Evolutionary conservation across 2,329 filamentous ascomycete species (phyloP), one percentile per base, ranked within the genome.

Genomic region (Tolypocladium endophyticum): DNA sequence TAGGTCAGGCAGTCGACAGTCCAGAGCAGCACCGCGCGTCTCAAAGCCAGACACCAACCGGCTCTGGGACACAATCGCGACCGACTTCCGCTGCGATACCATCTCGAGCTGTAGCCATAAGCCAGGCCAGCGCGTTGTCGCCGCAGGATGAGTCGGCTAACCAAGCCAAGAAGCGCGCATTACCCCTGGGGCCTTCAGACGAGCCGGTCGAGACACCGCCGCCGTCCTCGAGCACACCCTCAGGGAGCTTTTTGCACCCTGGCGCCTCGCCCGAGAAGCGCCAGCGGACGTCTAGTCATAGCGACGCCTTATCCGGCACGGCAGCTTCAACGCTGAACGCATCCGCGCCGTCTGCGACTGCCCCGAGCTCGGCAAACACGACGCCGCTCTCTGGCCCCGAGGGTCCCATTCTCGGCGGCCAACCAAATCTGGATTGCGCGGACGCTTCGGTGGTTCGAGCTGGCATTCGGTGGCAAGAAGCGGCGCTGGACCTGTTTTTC

Each of bases 401-500:
- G 11, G 59, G 43, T 3, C 56, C 53, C 4, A 35, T 52, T 16
- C 52, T 56, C 30, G 38, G 25, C n/a, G 35, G 9, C 28, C 59
- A 71, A 1, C 53, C 77, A 6, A 75, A 23, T 25, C 18, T n/a
- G 25, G 50, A 79, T 45, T 76, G 76, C 6, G 71, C 76, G 6
- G 78, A 80, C 33, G 74, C 74, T 2, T 69, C 79, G 25, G 72
- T 70, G 41, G 66, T 71, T 9, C 72, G 75, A 23, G 66, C 66
- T n/a, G 68, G 72, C 7, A 73, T 77, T 7, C 75, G 72, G 43
- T 85, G 81, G 81, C 76, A 80, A 6, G 82, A 85, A 67, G 79
- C 81, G 67, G 82, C 82, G 0, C 74, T 85, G 58, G 82, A 85
- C 59, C 76, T 84, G 6, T 81, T 85, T 65, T 85, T 85, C 69